Percentiles rank a stretch among this genome's conserved stretches.
These are phyloP conservation scores for Sphagnum magellanicum DNA, from an alignment of 228 moss, liverwort and hornwort species.

Conservation along the genomic window DNA sequence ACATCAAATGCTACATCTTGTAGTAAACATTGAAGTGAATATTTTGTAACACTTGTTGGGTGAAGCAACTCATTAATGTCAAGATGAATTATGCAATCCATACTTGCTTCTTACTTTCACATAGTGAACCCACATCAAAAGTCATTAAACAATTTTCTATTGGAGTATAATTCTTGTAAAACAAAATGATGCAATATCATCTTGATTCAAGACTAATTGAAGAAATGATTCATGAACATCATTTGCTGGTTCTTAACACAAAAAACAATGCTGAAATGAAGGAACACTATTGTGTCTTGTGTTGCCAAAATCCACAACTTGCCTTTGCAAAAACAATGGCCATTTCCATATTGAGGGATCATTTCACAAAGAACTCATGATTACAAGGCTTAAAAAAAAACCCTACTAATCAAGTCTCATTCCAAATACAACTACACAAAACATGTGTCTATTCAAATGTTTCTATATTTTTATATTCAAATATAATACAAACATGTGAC, in stretches of 20 bases:
- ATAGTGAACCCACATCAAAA: background rate
- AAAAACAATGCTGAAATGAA: no score
- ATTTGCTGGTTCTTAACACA: no score
- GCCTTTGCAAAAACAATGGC: conserved; percentile 96
- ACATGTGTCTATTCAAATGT: background rate
- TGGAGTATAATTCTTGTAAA: no score
- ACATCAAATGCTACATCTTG: conserved; percentile 71
- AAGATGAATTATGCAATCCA: conserved; percentile 97
- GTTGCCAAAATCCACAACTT: no score
- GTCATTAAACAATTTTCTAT: background rate
- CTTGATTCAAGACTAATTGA: no score
- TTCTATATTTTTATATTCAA: background rate
- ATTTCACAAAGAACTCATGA: conserved; percentile 96
- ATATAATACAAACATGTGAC: background rate
- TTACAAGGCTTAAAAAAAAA: conserved; percentile 98
- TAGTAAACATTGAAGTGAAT: conserved; percentile 84
- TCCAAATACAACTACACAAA: conserved; percentile 94
- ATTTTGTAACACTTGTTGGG: conserved; percentile 86
- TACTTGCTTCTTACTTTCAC: conserved; percentile 63
- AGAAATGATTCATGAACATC: no score
- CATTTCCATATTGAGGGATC: conserved; percentile 99
- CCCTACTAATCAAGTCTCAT: conserved; percentile 92
- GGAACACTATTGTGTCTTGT: no score
- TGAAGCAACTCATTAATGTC: conserved; percentile 96
- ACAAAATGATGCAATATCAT: no score